Evolutionary conservation across 352 stramenopile genomes (phyloP), one percentile per base, ranked within the genome.

Genomic region (Phytophthora fragariae): DNA sequence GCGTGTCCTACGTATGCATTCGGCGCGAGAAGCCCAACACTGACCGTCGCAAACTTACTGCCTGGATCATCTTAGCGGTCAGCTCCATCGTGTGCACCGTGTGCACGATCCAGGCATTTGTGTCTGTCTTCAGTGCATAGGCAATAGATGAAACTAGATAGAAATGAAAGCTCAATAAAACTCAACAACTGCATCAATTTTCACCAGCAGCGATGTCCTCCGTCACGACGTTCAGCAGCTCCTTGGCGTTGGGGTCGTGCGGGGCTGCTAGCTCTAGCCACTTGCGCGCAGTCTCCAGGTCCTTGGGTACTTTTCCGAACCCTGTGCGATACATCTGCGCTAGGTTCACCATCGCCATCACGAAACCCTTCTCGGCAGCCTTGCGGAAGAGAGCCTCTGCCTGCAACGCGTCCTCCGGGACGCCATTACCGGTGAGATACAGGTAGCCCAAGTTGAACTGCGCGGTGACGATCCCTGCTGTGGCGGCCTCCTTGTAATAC

Each of bases 341-440:
- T 33, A 96, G 77, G 33, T 96, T 96, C 12, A 96, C 84, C 85
- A 96, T 96, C 11, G 90, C 90, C 85, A 95, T 93, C 65, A 93
- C 85, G 60, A 95, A 94, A 5, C 88, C 88, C 59, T 94, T 86
- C 11, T 93, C 88, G 0, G 90, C 88, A 5, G 90, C 86, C 37
- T 80, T 79, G 14, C 88, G 84, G 63, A 96, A 96, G 3, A 94
- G 76, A 35, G 84, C 73, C 54, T 94, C 89, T 6, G 90, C 90
- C 62, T 92, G 76, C 5, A 91, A 72, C 8, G 83, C 65, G 70
- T 94, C 75, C 56, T 85, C 64, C 0, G 72, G 69, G 8, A 95
- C 83, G 49, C 82, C 84, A 21, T 93, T 83, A 4, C 90, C 90
- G 8, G 81, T 90, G 27, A 93, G 68, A 53, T 84, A 93, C 6